Evolutionary conservation across 2,329 filamentous ascomycete genomes (phyloP).

Genomic region (Hymenoscyphus scutula): DNA sequence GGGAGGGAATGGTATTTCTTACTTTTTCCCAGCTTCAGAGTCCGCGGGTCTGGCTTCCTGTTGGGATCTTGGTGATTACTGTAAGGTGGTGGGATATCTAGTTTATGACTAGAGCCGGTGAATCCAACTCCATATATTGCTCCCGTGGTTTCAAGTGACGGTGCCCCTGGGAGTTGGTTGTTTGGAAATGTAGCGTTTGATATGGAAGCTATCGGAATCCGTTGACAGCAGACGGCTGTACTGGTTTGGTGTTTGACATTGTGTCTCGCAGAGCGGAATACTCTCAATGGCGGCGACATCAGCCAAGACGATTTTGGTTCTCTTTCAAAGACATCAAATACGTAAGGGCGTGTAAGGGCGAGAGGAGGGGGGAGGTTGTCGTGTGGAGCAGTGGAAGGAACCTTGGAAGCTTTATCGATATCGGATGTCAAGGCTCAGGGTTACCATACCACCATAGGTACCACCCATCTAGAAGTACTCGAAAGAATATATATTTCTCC

Average conservation of each 20-base stretch:
- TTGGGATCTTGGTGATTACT: constrained; percentile 16
- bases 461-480: too few relatives aligned
- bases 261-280: constrained; percentile 26
- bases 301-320: constrained; percentile 23
- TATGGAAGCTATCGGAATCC: constrained; percentile 11
- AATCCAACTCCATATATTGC: constrained; percentile 44
- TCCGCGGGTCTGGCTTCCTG: constrained; percentile 50
- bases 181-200: constrained; percentile 30
- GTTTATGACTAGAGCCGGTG: constrained; percentile 37
- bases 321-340: constrained; percentile 25
- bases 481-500: too few relatives aligned
- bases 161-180: constrained; percentile 18
- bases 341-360: background rate
- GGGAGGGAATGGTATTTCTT: constrained; percentile 18
- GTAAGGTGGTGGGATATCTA: constrained; percentile 14
- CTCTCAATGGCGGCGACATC: constrained; percentile 33
- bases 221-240: constrained; percentile 11
- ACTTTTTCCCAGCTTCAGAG: constrained; percentile 49
- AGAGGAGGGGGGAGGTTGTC: background rate
- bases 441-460: too few relatives aligned
- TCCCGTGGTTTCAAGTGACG: constrained; percentile 9
- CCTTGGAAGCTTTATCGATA: constrained; percentile 13
- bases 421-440: background rate
- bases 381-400: background rate
- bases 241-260: constrained; percentile 23